These are phyloP conservation scores for Trichoderma breve DNA, from an alignment of 2,329 filamentous ascomycete species.

Conservation along the genomic window DNA sequence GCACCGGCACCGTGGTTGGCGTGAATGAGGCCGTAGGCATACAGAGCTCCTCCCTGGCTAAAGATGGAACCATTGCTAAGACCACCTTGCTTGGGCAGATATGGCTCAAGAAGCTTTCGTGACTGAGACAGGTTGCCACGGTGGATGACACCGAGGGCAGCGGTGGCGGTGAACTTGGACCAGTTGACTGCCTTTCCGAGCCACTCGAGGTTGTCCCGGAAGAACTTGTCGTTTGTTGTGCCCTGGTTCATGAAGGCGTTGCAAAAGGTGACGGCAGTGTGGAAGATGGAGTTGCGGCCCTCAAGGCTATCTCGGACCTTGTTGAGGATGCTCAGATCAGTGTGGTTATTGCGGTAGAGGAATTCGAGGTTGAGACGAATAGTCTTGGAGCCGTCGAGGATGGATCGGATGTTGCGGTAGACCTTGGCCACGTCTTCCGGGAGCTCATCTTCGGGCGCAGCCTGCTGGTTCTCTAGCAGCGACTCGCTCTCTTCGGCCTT, in stretches of 20 bases:
- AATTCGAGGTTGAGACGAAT: conserved; percentile 96
- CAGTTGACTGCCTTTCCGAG: conserved; percentile 97
- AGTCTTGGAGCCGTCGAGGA: conserved; percentile 85
- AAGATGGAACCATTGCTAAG: conserved; percentile 83
- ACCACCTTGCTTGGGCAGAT: conserved; percentile 75
- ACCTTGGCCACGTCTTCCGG: conserved; percentile 54
- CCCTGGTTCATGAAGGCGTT: conserved; percentile 99
- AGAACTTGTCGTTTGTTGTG: conserved; percentile 97
- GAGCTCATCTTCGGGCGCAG: conserved; percentile 54
- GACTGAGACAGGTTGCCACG: conserved; percentile 92
- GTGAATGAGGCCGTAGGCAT: conserved; percentile 93
- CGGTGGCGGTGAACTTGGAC: conserved; percentile 98
- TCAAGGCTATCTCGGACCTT: conserved; percentile 95
- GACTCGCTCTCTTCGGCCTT: conserved; percentile 47
- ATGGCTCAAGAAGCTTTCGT: conserved; percentile 89
- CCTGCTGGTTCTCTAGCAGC: conserved; percentile 49
- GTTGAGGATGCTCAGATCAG: conserved; percentile 88
- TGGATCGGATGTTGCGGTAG: conserved; percentile 62
- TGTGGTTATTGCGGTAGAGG: conserved; percentile 90
- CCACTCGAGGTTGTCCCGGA: conserved; percentile 97
- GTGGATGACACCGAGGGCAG: conserved; percentile 93
- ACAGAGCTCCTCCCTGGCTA: conserved; percentile 93
- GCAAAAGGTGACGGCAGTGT: conserved; percentile 93
- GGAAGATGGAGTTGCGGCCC: conserved; percentile 96
- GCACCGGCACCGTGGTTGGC: conserved; percentile 95